Evolutionary conservation across 768 basidiomycete species (phyloP), one percentile per base, ranked within the genome.

Genomic region (Tulasnella sp.): DNA sequence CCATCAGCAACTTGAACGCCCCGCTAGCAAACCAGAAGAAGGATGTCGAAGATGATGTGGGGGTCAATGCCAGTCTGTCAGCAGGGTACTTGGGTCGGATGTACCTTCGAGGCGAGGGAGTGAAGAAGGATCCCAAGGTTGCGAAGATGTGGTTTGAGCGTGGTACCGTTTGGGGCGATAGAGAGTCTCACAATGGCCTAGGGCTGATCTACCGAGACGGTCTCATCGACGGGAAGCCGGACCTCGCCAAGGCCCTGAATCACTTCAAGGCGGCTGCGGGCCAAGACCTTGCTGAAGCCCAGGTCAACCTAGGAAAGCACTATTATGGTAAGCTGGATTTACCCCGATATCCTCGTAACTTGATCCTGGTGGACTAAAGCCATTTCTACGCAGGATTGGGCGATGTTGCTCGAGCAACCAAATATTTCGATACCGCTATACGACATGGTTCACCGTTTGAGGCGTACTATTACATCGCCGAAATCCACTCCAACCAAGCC

Each of bases 111-210:
- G 97, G 98, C 0, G 98, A 99, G 85, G 97, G 97, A 9, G 91
- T 95, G 34, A 93, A 93, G 83, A 88, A 89, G 81, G 94, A 98
- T 85, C 89, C 90, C 28, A 88, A 89, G 40, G 85, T 90, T 82
- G 97, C 96, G 12, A 95, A 92, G 87, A 90, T 97, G 88, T 99
- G 98, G 98, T 97, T 97, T 83, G 94, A 96, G 83, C 89, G 98
- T 77, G 97, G 95, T 1, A 91, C 89, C 18, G 90, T 90, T 64
- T 90, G 92, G 84, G 92, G 92, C 37, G 97, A 99, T 83, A 90
- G 92, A 80, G 97, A 99, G 85, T 93, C 92, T 82, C 91, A 93
- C 80, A 98, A 98, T 84, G 94, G 93, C 0, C 87, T 99, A 48
- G 98, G 97, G 0, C 93, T 98, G 83, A 95, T 99, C 81, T 94